Base-by-base conservation (phyloP, 2,329 filamentous ascomycete species). In the Aspergillus ochraceus region DNA sequence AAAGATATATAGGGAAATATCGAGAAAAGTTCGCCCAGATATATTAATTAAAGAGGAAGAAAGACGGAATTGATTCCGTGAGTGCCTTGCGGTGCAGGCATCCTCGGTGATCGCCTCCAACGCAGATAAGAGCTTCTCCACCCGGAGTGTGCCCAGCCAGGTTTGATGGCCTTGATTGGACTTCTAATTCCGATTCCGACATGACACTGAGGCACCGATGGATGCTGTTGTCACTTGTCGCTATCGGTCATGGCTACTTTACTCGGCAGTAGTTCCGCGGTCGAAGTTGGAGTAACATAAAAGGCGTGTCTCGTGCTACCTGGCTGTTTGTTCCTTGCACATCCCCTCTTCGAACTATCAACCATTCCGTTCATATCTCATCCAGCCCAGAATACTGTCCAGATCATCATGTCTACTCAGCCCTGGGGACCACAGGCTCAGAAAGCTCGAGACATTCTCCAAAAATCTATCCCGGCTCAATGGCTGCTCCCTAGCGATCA, bases 391-490 rank as follows among this genome's bases (percentile, higher is more conserved):
- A 42, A 17, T 14, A 14, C n/a, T n/a, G n/a, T n/a, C n/a, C 14
- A 22, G 14, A 20, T 24, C 19, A 66, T 45, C 3, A 72, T 73
- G 68, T 58, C 65, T 24, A 17, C 22, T 12, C 19, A 47, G 17
- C 10, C 19, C 1, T 77, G 76, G 76, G 54, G 74, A 58, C 26
- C 19, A 11, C 64, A 74, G 62, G 73, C 74, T 14, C 67, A 70
- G 32, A 71, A 70, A 61, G 74, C 72, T 30, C 69, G 67, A 49
- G 64, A 74, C 29, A 71, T 75, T n/a, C 67, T 75, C 2, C 54
- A 68, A 0, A 60, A 68, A 26, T 78, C 76, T 0, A 67, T 76
- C 6, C 70, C 73, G 0, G 71, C 71, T 54, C 70, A 73, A 67
- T 76, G 76, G 69, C 70, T 76, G 19, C 53, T 72, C 6, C 66